Percentiles rank a stretch among this genome's conserved stretches.
phyloP scores from a whole-genome alignment of 805 yeast genomes.

The Ogataea haglerorum region DNA sequence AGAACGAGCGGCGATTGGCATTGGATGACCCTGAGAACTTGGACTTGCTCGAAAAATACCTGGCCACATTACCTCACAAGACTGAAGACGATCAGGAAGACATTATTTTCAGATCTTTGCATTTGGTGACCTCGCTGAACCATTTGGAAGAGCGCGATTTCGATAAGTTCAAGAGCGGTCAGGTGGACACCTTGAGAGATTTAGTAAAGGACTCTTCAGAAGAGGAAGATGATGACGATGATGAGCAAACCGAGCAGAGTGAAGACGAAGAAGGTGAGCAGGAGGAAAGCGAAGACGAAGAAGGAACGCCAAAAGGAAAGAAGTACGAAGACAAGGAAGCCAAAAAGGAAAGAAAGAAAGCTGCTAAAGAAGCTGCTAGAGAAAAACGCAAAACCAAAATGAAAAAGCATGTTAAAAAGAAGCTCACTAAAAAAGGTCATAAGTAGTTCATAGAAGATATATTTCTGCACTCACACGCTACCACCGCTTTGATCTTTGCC shows the following conservation, averaged over 20 bases:
- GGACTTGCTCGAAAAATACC: conserved; percentile 38
- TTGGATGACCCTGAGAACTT: conserved; percentile 35
- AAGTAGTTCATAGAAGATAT: conserved; percentile 5
- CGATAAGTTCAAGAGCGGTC: conserved; percentile 71
- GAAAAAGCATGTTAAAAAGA: conserved; percentile 80
- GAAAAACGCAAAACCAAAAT: conserved; percentile 79
- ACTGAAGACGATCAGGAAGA: conserved; percentile 57
- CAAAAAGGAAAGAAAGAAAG: conserved; percentile 70
- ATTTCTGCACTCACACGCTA: conserved; percentile 32
- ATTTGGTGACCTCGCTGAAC: conserved; percentile 74
- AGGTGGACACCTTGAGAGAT: conserved; percentile 71
- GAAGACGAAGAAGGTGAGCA: conserved; percentile 30
- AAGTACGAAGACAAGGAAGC: conserved; percentile 74
- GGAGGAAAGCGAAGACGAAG: conserved; percentile 12
- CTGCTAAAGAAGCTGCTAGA: conserved; percentile 70
- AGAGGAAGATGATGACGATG: conserved; percentile 30
- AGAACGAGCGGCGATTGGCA: conserved; percentile 29
- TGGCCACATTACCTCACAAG: conserved; percentile 57
- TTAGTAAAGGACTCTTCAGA: conserved; percentile 41
- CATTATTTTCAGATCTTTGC: conserved; percentile 80
- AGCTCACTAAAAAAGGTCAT: conserved; percentile 53
- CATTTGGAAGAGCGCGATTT: conserved; percentile 89
- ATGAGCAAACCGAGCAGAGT: conserved; percentile 20
- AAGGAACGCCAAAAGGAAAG: conserved; percentile 55
- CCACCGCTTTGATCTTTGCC: conserved; percentile 49